Evolutionary conservation across 805 yeast genomes (phyloP).

Genomic region (Nematodospora valgi): DNA sequence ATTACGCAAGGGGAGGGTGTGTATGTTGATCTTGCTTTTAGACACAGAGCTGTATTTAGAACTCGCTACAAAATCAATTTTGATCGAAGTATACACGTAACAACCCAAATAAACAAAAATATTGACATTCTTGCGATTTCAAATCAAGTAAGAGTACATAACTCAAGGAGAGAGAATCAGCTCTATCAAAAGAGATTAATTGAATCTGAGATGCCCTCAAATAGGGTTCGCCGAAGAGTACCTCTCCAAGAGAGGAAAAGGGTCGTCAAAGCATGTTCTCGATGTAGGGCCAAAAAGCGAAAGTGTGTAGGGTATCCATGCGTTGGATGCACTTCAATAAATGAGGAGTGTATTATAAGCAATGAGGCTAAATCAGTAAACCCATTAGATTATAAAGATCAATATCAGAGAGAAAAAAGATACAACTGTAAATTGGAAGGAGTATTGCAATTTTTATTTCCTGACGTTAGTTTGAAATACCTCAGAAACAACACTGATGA

Average conservation of each 20-base stretch:
- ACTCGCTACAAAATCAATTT: too few species aligned
- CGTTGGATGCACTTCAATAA: constrained; percentile 1
- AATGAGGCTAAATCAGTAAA: constrained; percentile 9
- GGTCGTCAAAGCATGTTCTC: constrained; percentile 9
- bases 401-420: constrained; percentile 2
- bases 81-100: too few species aligned
- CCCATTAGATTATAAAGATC: constrained; percentile 8
- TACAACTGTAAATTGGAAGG: constrained; percentile 15
- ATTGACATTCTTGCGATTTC: too few species aligned
- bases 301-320: constrained; percentile 11
- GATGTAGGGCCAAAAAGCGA: constrained; percentile 8
- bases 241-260: constrained; percentile 5
- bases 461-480: constrained; percentile 8
- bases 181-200: too few species aligned
- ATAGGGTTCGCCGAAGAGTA: too few species aligned
- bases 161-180: too few species aligned
- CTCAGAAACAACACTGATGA: constrained; percentile 12
- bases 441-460: constrained; percentile 11
- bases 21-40: too few species aligned
- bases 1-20: too few species aligned
- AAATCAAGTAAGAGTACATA: too few species aligned
- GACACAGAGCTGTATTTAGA: too few species aligned
- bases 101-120: too few species aligned
- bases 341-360: constrained; percentile 9
- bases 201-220: neutral